Base-by-base conservation (phyloP, 306 rosid species). In the Hylodesmum podocarpum region DNA sequence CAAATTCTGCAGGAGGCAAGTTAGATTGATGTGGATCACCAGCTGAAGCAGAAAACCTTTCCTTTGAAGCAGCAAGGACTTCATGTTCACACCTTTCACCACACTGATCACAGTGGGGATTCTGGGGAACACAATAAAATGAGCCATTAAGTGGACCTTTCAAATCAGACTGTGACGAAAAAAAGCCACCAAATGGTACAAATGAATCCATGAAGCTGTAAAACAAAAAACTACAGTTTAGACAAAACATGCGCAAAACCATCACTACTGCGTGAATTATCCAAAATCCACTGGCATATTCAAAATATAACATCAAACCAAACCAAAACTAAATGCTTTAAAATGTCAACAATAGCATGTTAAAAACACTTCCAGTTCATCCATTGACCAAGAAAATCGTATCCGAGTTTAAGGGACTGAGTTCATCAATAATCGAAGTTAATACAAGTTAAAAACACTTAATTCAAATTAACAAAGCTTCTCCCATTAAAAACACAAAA, bases 141-240 rank as follows among this genome's bases (percentile, higher is more conserved):
- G 98, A 76, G 47, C 87, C 69, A 76, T 72, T 81, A 51, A 78
- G 68, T 14, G 91, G 84, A 78, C 83, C 71, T 84, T 80, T 89
- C 22, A 85, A 55, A 78, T 92, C 98, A 73, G 97, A 80, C 65
- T 92, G 93, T n/a, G 97, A 84, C 36, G 97, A 76, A 69, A 96
- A 96, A 88, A 96, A 93, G 61, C 99, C 99, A 34, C 97, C 98
- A 58, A 96, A 84, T 24, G 99, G 99, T 65, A 96, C 93, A 83
- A 96, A 96, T 40, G 99, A 91, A 58, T 91, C 94, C 98, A 92
- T 89, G 78, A 96, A 88, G 88, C 99, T 96, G 99, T 47, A 68
- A 70, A 75, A 82, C 36, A 73, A 21, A 62, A 80, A 83, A 80
- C 66, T 33, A 29, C 34, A 63, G 47, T 54, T 39, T 41, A 71